phyloP scores from a whole-genome alignment of 306 rosid species.

The Canavalia gladiata region DNA sequence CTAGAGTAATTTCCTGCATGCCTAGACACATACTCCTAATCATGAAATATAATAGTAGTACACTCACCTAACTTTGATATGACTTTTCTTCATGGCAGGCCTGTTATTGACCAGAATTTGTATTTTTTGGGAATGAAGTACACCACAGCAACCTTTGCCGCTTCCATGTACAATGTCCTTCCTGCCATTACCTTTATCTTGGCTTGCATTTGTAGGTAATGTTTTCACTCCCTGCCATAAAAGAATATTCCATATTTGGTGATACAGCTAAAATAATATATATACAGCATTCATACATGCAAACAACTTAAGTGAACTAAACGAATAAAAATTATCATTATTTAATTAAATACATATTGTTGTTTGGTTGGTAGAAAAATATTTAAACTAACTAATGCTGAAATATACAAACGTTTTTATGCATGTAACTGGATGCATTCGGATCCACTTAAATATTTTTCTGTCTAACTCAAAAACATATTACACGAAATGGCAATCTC shows the following conservation, averaged over 20 bases:
- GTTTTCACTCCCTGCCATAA: background rate
- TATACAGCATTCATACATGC: background rate
- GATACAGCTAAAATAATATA: background rate
- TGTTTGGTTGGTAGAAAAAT: background rate
- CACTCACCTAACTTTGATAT: background rate
- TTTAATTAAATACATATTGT: background rate
- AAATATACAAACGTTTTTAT: background rate
- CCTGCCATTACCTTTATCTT: conserved; percentile 89
- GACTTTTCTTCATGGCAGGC: conserved; percentile 60
- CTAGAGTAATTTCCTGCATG: conserved; percentile 72
- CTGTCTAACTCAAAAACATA: conserved; percentile 1
- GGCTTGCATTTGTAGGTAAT: conserved; percentile 84
- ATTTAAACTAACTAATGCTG: background rate
- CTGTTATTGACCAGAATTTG: conserved; percentile 91
- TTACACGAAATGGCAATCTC: conserved; percentile 21
- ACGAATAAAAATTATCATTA: background rate
- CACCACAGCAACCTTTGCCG: conserved; percentile 98
- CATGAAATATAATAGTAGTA: conserved; percentile 5
- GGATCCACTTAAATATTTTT: background rate
- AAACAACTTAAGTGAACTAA: background rate
- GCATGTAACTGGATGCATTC: background rate
- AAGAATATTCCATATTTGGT: background rate
- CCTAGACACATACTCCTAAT: conserved; percentile 12
- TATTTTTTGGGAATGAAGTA: conserved; percentile 89
- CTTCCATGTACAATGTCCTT: conserved; percentile 84